phyloP scores from a whole-genome alignment of 768 basidiomycete species.

The Termitomyces sp. region DNA sequence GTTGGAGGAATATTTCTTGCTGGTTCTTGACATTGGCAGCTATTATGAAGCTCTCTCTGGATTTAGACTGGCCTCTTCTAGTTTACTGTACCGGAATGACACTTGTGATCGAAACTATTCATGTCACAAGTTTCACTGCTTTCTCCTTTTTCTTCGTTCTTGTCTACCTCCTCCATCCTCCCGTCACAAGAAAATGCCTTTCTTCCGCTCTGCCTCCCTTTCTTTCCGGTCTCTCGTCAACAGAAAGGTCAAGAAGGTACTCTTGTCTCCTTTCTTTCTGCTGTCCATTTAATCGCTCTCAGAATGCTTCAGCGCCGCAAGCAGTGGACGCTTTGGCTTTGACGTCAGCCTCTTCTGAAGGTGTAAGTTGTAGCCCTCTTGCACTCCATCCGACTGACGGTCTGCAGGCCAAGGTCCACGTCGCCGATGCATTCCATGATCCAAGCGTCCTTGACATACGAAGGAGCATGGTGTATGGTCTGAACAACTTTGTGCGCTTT shows the following conservation, averaged over 20 bases:
- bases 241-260: not conserved
- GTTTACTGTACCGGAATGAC: not conserved
- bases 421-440: not conserved
- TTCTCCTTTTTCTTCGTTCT: not conserved
- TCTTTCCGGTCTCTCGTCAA: not conserved
- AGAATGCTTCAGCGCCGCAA: not conserved
- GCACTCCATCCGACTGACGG: not conserved
- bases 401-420: not conserved
- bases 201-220: not conserved
- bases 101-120: not conserved
- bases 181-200: not conserved
- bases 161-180: not conserved
- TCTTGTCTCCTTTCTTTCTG: not conserved
- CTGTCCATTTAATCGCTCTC: not conserved
- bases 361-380: not conserved
- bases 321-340: too few species aligned
- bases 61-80: not conserved
- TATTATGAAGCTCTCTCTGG: not conserved
- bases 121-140: not conserved
- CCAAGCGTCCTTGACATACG: not conserved
- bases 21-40: not conserved
- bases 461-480: not conserved
- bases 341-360: not conserved
- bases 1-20: not conserved
- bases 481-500: not conserved